Evolutionary conservation across 371 early-diverging fungal species (phyloP), one percentile per base, ranked within the genome.

Genomic region (Sanchytrium tribonematis): DNA sequence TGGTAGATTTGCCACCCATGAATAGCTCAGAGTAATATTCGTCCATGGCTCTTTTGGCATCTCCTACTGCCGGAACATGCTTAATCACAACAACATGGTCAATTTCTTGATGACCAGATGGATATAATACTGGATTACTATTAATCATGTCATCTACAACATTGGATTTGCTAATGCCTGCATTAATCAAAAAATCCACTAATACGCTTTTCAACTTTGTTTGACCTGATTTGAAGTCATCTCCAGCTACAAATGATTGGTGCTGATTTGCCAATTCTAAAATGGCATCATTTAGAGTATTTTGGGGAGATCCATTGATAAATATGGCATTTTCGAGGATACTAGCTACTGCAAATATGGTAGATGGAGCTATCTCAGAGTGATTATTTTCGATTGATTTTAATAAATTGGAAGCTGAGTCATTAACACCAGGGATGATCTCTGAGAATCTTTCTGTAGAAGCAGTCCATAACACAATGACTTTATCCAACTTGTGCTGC

Each of bases 221-320:
- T 77, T 96, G 97, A 30, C 97, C 97, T 68, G 88, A 87, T 84
- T 96, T 96, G 87, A 96, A 96, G 80, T 96, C 97, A 77, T 94
- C 95, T 73, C 97, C 97, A 74, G 90, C 97, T 72, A 96, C 86
- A 76, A 88, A 87, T 68, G 88, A 87, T 71, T 81, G 81, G 73
- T 92, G 79, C 69, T 84, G 85, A 75, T 89, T 88, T 70, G 95
- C 93, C 29, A 94, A 82, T 73, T 85, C 84, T 30, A 93, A 79
- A 70, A 85, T 83, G 72, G 94, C 94, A 28, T 93, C 93, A 30
- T 93, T 93, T 77, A 96, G 91, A 70, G 97, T 93, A 86, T 96
- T 96, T 78, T 96, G 97, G 68, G 97, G 97, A 66, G 88, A 88
- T 29, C 97, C 97, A 80, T 96, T 96, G 81, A 96, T 87, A 79